These are phyloP conservation scores for Kwoniella mangroviensis DNA, from an alignment of 768 basidiomycete species.

Conservation along the genomic window DNA sequence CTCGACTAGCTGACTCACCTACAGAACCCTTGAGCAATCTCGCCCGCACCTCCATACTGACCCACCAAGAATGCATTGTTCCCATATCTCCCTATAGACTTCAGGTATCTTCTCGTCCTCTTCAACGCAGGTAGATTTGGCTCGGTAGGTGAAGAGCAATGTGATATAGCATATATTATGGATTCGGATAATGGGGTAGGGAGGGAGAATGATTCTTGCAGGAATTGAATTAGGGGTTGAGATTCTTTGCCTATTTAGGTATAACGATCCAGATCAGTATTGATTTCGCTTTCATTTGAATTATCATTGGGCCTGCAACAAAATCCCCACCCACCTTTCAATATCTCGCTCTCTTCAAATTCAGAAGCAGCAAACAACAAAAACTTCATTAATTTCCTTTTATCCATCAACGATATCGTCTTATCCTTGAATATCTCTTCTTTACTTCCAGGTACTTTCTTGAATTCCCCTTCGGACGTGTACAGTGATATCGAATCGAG, in stretches of 20 bases:
- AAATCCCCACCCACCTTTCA: constrained; percentile 45
- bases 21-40: constrained; percentile 84
- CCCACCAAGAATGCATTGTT: constrained; percentile 87
- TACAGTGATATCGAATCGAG: constrained; percentile 63
- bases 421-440: constrained; percentile 90
- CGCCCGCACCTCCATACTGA: constrained; percentile 90
- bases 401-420: constrained; percentile 75
- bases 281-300: no score
- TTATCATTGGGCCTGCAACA: no score
- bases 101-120: constrained; percentile 75
- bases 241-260: no score
- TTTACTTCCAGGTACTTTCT: constrained; percentile 83
- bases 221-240: constrained; percentile 67
- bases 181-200: constrained; percentile 65
- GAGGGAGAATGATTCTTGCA: constrained; percentile 70
- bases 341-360: constrained; percentile 63
- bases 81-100: constrained; percentile 83
- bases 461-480: constrained; percentile 58
- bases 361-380: constrained; percentile 78
- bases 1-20: constrained; percentile 50
- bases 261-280: no score
- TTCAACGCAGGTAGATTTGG: constrained; percentile 68
- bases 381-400: constrained; percentile 89
- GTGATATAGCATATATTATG: constrained; percentile 78
- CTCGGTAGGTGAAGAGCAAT: constrained; percentile 68